Conservation (phyloP, 1,139 yeast species). For the Blastobotrys aristatus region DNA sequence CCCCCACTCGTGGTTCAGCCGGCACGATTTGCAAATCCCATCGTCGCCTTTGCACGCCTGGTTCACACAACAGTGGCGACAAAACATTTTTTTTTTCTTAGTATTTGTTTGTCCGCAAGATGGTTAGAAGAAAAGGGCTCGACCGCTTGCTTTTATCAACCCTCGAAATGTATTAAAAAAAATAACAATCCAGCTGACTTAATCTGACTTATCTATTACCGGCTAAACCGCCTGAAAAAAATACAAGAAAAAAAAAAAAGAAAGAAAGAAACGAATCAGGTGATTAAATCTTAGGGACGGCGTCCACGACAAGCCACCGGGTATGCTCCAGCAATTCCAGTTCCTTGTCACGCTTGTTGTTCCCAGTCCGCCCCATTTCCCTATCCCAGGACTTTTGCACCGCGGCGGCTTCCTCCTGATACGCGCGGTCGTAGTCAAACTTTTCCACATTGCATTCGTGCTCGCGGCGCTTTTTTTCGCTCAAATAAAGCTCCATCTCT, state of each 20-base stretch:
- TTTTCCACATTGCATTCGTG: constrained; percentile 11
- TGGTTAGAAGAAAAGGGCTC: too few relatives aligned
- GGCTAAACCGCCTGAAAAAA: neutral
- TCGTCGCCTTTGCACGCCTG: too few relatives aligned
- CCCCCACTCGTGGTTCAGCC: too few relatives aligned
- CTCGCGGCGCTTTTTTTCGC: constrained; percentile 3
- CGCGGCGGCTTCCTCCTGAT: neutral
- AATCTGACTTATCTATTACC: neutral
- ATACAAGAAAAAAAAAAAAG: too few relatives aligned
- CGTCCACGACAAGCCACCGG: constrained; percentile 10
- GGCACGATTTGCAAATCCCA: too few relatives aligned
- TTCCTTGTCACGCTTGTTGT: constrained; percentile 9
- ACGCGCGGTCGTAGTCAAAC: constrained; percentile 11
- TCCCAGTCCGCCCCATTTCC: constrained; percentile 10
- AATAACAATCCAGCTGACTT: neutral
- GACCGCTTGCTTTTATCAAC: too few relatives aligned
- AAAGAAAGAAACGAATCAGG: neutral
- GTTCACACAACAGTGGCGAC: too few relatives aligned
- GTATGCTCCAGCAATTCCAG: constrained; percentile 4
- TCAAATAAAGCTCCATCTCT: constrained; percentile 6
- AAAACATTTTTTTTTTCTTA: too few relatives aligned
- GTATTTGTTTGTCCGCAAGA: too few relatives aligned
- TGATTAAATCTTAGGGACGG: neutral
- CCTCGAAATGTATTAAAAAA: too few relatives aligned
- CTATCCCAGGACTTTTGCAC: constrained; percentile 11